Evolutionary conservation across 2,329 filamentous ascomycete species (phyloP).

Genomic region (Fusarium globosum): DNA sequence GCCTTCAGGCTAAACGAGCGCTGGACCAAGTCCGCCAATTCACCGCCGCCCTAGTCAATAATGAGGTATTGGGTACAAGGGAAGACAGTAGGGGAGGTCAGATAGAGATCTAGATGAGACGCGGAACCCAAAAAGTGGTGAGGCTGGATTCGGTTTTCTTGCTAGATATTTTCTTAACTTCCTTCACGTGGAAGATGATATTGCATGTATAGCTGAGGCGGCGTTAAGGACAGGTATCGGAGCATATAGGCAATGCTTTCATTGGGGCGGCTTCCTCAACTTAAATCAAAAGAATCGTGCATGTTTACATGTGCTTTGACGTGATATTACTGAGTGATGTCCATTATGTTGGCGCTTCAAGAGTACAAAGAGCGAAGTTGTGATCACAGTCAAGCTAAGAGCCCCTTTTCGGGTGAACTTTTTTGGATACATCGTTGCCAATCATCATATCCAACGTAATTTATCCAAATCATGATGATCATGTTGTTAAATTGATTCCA

Average conservation of each 20-base stretch:
- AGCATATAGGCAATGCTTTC: slow-evolving; percentile 31
- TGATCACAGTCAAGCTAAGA: no score
- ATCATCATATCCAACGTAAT: neutral
- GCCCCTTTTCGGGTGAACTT: neutral
- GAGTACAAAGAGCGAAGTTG: neutral
- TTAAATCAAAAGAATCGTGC: neutral
- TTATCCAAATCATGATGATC: neutral
- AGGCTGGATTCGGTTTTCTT: slow-evolving; percentile 8
- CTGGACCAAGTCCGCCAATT: slow-evolving; percentile 39
- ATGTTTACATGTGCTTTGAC: neutral
- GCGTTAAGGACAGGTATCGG: slow-evolving; percentile 36
- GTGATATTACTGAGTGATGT: neutral
- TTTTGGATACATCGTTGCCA: neutral
- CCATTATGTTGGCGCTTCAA: neutral
- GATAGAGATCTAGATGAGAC: neutral
- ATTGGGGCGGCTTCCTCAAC: slow-evolving; percentile 8
- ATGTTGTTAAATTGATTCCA: neutral
- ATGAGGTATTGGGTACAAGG: slow-evolving; percentile 13
- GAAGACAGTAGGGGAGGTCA: neutral
- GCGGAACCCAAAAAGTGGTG: slow-evolving; percentile 1
- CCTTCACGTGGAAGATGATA: slow-evolving; percentile 15
- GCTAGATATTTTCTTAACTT: slow-evolving; percentile 23
- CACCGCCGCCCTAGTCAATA: slow-evolving; percentile 40
- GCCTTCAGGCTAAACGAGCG: slow-evolving; percentile 70
- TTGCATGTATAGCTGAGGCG: slow-evolving; percentile 32